A percentile compares a stretch with the other conserved stretches of the same genome.
Conservation (phyloP, 176 grass and related monocot genomes). For the Aegilops umbellulata region DNA sequence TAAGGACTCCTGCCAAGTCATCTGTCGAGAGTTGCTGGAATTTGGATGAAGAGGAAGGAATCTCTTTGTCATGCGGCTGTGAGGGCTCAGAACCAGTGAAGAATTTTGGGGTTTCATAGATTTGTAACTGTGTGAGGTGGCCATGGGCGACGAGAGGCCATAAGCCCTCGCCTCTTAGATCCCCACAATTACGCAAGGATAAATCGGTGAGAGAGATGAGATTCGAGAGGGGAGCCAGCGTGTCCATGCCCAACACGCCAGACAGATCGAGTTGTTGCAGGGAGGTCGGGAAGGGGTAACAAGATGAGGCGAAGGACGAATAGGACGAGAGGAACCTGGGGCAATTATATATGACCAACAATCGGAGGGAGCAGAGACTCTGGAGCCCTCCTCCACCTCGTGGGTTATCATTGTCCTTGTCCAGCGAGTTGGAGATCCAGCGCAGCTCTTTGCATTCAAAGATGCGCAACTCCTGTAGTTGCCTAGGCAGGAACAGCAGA, state of each 20-base stretch:
- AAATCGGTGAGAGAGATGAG: neutral
- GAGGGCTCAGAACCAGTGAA: neutral
- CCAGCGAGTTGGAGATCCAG: neutral
- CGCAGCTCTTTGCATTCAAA: accelerated
- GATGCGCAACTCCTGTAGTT: accelerated
- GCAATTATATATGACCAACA: accelerated
- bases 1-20: neutral
- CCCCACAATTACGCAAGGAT: accelerated
- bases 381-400: neutral
- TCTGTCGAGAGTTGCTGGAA: neutral
- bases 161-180: neutral
- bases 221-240: neutral
- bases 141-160: neutral
- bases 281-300: neutral
- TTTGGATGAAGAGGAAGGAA: neutral
- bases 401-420: too few species aligned
- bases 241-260: accelerated
- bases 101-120: accelerated
- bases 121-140: neutral
- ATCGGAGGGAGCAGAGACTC: neutral
- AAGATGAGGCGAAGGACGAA: neutral
- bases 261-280: accelerated
- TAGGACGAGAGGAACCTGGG: neutral
- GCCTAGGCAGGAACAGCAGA: neutral
- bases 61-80: neutral